These are phyloP conservation scores for Boletus vermiculosoides DNA, from an alignment of 768 basidiomycete species.

Conservation along the genomic window DNA sequence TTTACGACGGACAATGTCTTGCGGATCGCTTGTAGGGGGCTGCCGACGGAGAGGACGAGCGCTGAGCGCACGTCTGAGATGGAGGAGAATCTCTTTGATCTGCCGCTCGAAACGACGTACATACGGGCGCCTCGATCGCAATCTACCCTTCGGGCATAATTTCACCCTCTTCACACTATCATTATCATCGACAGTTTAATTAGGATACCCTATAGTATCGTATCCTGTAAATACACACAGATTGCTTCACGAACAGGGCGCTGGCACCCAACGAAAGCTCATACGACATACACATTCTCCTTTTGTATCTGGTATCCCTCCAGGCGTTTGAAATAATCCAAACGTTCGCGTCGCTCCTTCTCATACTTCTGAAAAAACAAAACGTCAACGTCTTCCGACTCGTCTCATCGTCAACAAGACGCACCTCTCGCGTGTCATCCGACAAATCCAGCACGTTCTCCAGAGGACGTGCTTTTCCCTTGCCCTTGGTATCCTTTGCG, in stretches of 20 bases:
- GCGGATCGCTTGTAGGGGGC: conserved; percentile 10
- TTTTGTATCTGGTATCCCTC: conserved; percentile 53
- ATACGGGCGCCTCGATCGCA: conserved; percentile 18
- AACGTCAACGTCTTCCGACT: background rate
- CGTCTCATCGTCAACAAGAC: background rate
- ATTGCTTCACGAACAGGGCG: background rate
- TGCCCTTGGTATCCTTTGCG: conserved; percentile 23
- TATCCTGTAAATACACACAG: conserved; percentile 11
- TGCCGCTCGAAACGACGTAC: conserved; percentile 7
- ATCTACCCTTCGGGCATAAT: background rate
- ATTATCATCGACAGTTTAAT: background rate
- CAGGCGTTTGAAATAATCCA: conserved; percentile 51
- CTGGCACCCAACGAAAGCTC: conserved; percentile 21
- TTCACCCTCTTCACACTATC: no score
- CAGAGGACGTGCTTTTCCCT: conserved; percentile 24
- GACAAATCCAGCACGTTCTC: conserved; percentile 30
- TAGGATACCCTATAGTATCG: background rate
- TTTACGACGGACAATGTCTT: conserved; percentile 26
- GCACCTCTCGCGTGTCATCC: conserved; percentile 32
- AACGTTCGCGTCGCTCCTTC: conserved; percentile 47
- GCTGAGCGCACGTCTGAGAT: background rate
- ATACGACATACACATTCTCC: conserved; percentile 60
- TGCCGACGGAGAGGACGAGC: background rate
- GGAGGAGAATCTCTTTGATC: conserved; percentile 1
- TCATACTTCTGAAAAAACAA: conserved; percentile 37